These are phyloP conservation scores for Fusarium paranaense DNA, from an alignment of 2,329 filamentous ascomycete genomes.

Conservation along the genomic window DNA sequence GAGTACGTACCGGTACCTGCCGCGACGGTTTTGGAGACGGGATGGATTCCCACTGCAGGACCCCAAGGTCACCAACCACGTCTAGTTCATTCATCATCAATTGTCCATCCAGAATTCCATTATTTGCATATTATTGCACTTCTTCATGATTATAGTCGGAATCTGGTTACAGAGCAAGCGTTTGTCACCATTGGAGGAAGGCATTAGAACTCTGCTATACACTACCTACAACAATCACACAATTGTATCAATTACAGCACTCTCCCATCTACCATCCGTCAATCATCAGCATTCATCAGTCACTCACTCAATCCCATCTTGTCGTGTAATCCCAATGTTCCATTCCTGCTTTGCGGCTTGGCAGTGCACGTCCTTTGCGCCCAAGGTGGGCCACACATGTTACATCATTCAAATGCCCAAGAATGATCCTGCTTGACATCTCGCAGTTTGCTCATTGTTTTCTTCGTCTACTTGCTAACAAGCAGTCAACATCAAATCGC, in stretches of 20 bases:
- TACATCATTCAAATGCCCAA: slow-evolving; percentile 1
- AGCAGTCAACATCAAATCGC: not conserved
- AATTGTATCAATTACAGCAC: not conserved
- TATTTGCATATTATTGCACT: not conserved
- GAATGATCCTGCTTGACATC: not conserved
- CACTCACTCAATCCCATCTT: not conserved
- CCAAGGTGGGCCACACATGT: slow-evolving; percentile 1
- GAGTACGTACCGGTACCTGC: not conserved
- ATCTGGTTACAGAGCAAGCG: not conserved
- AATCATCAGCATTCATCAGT: not conserved
- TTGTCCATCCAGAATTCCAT: not conserved
- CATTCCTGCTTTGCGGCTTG: not conserved
- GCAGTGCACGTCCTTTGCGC: slow-evolving; percentile 1
- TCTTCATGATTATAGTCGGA: not conserved
- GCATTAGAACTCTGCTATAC: not conserved
- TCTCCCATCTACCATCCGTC: not conserved
- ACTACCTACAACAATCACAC: not conserved
- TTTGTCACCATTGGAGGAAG: not conserved
- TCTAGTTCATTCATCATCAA: not conserved
- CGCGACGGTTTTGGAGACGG: not conserved
- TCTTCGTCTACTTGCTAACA: not conserved
- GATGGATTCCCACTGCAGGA: not conserved
- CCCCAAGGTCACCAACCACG: not conserved
- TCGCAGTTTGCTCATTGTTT: not conserved
- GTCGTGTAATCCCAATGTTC: not conserved